Evolutionary conservation across 306 rosid genomes (phyloP).

Genomic region (Vicia faba): DNA sequence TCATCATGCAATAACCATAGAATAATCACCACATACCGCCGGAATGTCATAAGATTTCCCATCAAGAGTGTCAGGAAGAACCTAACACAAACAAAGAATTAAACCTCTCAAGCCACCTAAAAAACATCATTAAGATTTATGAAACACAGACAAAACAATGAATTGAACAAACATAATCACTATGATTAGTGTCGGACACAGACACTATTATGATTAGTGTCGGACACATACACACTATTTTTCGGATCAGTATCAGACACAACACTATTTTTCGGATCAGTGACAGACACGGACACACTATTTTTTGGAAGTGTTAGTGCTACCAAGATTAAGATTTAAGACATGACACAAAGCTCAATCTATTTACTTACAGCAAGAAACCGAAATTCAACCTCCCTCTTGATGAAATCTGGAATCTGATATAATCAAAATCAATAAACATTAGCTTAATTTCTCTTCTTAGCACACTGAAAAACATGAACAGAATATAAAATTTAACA

Average conservation of each 20-base stretch:
- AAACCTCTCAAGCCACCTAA: constrained; percentile 12
- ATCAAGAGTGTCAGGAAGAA: constrained; percentile 73
- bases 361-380: constrained; percentile 71
- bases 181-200: too few relatives aligned
- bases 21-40: constrained; percentile 56
- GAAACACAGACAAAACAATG: too few relatives aligned
- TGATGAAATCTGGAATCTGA: constrained; percentile 85
- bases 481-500: constrained; percentile 27
- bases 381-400: constrained; percentile 90
- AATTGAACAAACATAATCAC: too few relatives aligned
- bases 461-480: constrained; percentile 3
- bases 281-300: too few relatives aligned
- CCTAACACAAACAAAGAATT: constrained; percentile 48
- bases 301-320: too few relatives aligned
- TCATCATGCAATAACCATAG: constrained; percentile 16
- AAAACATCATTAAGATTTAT: neutral
- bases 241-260: too few relatives aligned
- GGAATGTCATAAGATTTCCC: constrained; percentile 58
- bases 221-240: too few relatives aligned
- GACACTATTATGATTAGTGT: too few relatives aligned
- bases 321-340: neutral
- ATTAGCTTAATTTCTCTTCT: constrained; percentile 29
- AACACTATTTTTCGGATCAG: too few relatives aligned
- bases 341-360: constrained; percentile 18
- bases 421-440: constrained; percentile 18